Evolutionary conservation across 306 rosid species (phyloP).

Genomic region (Rosa multiflora): DNA sequence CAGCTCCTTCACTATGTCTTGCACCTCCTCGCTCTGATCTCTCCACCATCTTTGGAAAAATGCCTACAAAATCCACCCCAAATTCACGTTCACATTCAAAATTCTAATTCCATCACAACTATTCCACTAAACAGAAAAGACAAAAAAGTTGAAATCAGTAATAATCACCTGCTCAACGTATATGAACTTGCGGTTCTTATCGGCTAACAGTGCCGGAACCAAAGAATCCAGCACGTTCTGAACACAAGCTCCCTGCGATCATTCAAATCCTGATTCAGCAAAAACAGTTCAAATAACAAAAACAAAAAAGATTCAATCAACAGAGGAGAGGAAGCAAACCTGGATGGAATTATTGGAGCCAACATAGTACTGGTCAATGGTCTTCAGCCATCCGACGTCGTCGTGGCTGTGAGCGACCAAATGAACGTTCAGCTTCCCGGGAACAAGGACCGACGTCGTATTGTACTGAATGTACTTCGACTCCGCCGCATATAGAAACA

Average conservation of each 20-base stretch:
- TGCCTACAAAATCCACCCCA: slow-evolving; percentile 38
- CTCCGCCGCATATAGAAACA: slow-evolving; percentile 33
- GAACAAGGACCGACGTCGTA: slow-evolving; percentile 50
- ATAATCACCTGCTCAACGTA: slow-evolving; percentile 70
- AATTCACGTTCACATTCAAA: not conserved
- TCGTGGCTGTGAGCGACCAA: slow-evolving; percentile 75
- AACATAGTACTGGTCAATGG: slow-evolving; percentile 79
- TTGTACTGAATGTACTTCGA: slow-evolving; percentile 54
- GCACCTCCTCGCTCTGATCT: slow-evolving; percentile 50
- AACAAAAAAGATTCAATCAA: not conserved
- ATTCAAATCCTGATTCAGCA: not conserved
- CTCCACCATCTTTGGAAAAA: slow-evolving; percentile 93
- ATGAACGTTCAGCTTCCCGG: slow-evolving; percentile 74
- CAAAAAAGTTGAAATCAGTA: not conserved
- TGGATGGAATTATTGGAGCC: slow-evolving; percentile 81
- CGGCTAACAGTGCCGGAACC: slow-evolving; percentile 58
- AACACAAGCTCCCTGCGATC: slow-evolving; percentile 61
- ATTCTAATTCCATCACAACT: not conserved
- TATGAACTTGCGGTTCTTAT: slow-evolving; percentile 77
- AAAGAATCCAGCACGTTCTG: slow-evolving; percentile 76
- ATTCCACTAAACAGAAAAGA: not conserved
- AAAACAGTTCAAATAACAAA: not conserved
- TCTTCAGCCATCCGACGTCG: slow-evolving; percentile 92
- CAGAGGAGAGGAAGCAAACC: slow-evolving; percentile 23
- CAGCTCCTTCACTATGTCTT: slow-evolving; percentile 48